phyloP scores from a whole-genome alignment of 1,284 basidiomycete species.

The Exobasidium cylindrosporum region DNA sequence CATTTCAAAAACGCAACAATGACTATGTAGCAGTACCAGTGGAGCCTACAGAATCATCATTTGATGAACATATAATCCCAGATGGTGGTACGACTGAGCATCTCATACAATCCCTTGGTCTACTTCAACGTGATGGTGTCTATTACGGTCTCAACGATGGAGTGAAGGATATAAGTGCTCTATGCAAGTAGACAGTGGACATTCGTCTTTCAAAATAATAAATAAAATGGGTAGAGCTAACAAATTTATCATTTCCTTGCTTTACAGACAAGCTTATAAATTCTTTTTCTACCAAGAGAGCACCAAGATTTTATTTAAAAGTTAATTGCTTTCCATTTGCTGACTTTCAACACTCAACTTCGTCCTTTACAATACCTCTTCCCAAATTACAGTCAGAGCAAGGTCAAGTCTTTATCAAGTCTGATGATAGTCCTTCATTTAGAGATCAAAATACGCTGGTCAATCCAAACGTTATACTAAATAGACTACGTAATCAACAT shows the following conservation, averaged over 20 bases:
- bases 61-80: background rate
- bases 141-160: background rate
- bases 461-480: background rate
- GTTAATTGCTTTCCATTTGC: background rate
- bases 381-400: background rate
- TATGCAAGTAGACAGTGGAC: background rate
- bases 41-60: background rate
- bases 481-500: background rate
- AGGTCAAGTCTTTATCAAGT: background rate
- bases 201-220: background rate
- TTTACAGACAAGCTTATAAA: background rate
- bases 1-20: background rate
- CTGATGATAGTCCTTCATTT: background rate
- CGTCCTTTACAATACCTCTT: background rate
- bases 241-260: background rate
- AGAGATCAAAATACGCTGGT: background rate
- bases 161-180: background rate
- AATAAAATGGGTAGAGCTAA: background rate
- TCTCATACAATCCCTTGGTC: background rate
- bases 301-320: background rate
- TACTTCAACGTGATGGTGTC: background rate
- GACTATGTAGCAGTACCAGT: background rate
- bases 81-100: background rate
- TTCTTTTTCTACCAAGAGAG: background rate
- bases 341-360: background rate